Conservation (phyloP, 202 grass and related monocot genomes). For the Alloteropsis angusta region DNA sequence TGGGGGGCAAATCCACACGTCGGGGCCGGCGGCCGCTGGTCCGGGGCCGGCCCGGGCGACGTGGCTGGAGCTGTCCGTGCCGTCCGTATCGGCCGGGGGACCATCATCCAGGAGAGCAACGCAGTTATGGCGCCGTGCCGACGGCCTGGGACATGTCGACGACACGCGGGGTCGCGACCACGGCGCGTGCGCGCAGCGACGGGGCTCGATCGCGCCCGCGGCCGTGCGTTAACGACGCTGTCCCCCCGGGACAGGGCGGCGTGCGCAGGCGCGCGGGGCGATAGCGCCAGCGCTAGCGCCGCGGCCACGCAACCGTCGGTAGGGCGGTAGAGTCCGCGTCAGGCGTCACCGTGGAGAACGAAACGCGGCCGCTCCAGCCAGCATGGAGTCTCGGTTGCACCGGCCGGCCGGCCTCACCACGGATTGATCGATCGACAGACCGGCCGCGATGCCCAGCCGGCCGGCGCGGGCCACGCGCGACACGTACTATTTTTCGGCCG, state of each 20-base stretch:
- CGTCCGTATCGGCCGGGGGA: background rate
- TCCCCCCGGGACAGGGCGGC: slow-evolving; percentile 1
- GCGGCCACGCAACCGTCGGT: background rate
- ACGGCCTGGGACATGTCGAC: slow-evolving; percentile 28
- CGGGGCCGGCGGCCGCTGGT: background rate
- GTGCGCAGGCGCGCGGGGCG: background rate
- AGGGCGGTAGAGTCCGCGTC: background rate
- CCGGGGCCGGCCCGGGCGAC: background rate
- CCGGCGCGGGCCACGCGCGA: background rate
- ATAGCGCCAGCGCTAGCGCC: background rate
- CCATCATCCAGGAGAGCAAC: background rate
- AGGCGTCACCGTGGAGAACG: background rate
- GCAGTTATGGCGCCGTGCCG: slow-evolving; percentile 30
- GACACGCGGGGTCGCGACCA: slow-evolving; percentile 15
- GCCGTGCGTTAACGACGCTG: background rate
- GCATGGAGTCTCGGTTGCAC: background rate
- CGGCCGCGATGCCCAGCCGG: background rate
- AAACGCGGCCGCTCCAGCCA: background rate
- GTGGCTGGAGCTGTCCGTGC: background rate
- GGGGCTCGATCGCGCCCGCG: background rate
- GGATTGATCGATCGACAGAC: background rate
- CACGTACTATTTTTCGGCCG: background rate
- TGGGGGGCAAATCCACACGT: background rate
- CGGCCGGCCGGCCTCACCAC: background rate
- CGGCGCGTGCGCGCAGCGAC: background rate